A percentile compares a stretch with the other conserved stretches of the same genome.
phyloP scores from a whole-genome alignment of 2,329 filamentous ascomycete species.

The Hypomyces rosellus region DNA sequence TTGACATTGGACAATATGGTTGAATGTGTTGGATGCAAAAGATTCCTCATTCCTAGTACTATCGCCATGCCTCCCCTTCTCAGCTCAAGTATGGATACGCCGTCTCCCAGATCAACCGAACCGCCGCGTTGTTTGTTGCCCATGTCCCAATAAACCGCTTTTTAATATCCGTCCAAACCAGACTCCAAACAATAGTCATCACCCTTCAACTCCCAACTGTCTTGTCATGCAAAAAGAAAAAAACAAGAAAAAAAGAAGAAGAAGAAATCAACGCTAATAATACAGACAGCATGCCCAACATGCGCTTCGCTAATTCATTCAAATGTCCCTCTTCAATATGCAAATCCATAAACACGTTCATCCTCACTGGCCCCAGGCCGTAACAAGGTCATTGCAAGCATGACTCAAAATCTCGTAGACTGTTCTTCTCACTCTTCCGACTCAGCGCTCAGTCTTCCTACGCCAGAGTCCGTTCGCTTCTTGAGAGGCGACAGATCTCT shows the following conservation, averaged over 20 bases:
- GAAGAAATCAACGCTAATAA: conserved; percentile 1
- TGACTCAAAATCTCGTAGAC: not conserved
- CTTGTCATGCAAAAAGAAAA: conserved; percentile 6
- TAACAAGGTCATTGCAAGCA: too few species aligned
- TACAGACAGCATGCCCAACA: not conserved
- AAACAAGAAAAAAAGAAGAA: not conserved
- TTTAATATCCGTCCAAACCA: too few species aligned
- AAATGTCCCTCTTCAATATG: not conserved
- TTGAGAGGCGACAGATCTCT: conserved; percentile 17
- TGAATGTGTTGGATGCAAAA: too few species aligned
- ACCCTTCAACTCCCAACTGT: not conserved
- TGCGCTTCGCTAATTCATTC: too few species aligned
- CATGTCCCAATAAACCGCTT: too few species aligned
- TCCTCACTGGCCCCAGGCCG: too few species aligned
- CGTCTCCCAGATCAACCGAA: too few species aligned
- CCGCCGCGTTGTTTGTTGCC: too few species aligned
- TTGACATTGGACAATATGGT: too few species aligned
- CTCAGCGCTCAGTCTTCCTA: conserved; percentile 26
- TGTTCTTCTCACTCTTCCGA: conserved; percentile 15
- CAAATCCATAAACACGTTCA: not conserved
- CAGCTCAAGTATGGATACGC: too few species aligned
- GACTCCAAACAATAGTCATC: conserved; percentile 1
- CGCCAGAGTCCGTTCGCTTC: conserved; percentile 28
- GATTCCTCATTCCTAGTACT: too few species aligned
- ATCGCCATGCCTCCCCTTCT: too few species aligned